These are phyloP conservation scores for Teunomyces stri DNA, from an alignment of 805 yeast species.

Conservation along the genomic window DNA sequence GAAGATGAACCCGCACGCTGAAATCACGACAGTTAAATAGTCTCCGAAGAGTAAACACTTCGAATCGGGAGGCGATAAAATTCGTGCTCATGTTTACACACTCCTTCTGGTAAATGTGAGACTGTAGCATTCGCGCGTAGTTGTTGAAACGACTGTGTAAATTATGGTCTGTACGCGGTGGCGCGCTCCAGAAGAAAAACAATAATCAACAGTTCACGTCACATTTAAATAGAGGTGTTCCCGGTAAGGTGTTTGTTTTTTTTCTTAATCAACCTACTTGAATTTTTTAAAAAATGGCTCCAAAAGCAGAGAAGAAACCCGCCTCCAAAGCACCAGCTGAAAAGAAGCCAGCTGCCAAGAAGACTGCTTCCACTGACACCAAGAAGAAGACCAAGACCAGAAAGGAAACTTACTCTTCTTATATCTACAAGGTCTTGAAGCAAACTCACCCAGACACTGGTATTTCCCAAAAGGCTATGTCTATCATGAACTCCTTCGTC, in stretches of 20 bases:
- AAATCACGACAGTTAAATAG: background rate
- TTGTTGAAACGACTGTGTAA: background rate
- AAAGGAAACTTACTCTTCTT: slow-evolving; percentile 38
- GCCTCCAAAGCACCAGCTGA: slow-evolving; percentile 41
- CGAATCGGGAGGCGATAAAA: background rate
- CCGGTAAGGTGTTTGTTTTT: background rate
- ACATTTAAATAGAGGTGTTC: slow-evolving; percentile 1
- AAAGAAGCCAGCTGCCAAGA: slow-evolving; percentile 40
- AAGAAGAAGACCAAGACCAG: slow-evolving; percentile 38
- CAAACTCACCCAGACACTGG: slow-evolving; percentile 41
- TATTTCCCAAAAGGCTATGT: slow-evolving; percentile 39
- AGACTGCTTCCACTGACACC: slow-evolving; percentile 28
- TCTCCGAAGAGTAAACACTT: background rate
- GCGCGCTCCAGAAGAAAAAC: background rate
- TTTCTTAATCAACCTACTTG: background rate
- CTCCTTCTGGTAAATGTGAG: background rate
- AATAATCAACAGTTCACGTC: background rate
- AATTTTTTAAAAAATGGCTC: slow-evolving; percentile 25
- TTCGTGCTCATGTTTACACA: background rate
- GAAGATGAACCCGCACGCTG: background rate
- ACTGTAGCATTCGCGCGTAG: background rate
- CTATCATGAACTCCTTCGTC: slow-evolving; percentile 39
- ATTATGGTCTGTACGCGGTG: slow-evolving; percentile 1
- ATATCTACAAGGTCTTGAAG: slow-evolving; percentile 39
- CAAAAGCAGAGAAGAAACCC: slow-evolving; percentile 39